Evolutionary conservation across 345 rosid genomes (phyloP), one percentile per base, ranked within the genome.

Genomic region (Chamaenerion angustifolium): DNA sequence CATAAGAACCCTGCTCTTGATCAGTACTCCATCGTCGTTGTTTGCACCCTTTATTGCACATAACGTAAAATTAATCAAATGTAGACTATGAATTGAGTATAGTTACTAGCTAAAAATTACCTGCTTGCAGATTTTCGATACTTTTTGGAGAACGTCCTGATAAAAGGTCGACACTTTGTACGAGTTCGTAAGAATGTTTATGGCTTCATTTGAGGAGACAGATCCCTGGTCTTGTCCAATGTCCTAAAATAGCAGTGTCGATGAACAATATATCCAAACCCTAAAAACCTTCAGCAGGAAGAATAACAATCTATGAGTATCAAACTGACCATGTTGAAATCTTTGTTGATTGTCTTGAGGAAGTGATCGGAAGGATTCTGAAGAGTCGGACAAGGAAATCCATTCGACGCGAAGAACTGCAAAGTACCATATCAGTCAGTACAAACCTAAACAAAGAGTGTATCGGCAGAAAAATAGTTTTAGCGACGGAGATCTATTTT

Each of bases 341-440:
- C 56, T 1, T 15, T 53, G n/a, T 40, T 40, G 13, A 40, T 44
- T 3, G 58, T 43, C 10, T 23, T 55, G 16, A 55, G 49, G 58
- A 55, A 55, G 47, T 45, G 42, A 55, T 55, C 50, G 9, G 49
- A 43, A 6, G 50, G 58, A 42, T 43, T 55, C 48, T 43, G 48
- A 9, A 23, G 42, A 8, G 21, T 43, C 11, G 50, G 58, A 10
- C 58, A 55, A 4, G 49, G 58, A n/a, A 55, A 55, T 1, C 58
- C 58, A 15, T 43, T 43, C 10, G 13, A 10, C 4, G 49, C 50
- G n/a, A 55, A 55, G 15, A 55, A 45, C 58, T 55, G 46, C 9
- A 52, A 1, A 40, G 10, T 2, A 40, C 5, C 5, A 44, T 14
- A 44, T 44, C 6, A 12, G 27, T 23, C 12, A 4, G 1, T 4